phyloP scores from a whole-genome alignment of 345 rosid species.

The Eucalyptus cloeziana region DNA sequence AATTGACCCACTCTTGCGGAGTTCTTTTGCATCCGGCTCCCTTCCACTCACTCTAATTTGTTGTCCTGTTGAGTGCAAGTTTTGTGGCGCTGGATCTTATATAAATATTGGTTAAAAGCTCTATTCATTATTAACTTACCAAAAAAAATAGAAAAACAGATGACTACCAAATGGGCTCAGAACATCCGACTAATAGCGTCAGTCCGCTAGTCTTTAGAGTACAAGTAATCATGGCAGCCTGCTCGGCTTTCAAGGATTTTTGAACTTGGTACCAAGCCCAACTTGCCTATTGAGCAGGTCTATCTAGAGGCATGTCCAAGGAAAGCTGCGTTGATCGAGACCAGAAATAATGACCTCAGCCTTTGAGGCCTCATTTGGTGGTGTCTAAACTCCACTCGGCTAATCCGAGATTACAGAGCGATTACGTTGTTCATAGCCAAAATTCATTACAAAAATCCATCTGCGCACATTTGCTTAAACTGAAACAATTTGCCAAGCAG shows the following conservation, averaged over 20 bases:
- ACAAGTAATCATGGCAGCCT: too few relatives aligned
- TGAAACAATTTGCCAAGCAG: neutral
- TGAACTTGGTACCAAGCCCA: neutral
- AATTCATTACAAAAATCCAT: neutral
- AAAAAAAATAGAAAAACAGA: too few relatives aligned
- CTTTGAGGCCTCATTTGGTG: neutral
- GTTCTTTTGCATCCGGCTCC: too few relatives aligned
- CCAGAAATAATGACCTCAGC: too few relatives aligned
- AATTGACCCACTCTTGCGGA: too few relatives aligned
- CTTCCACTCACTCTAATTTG: too few relatives aligned
- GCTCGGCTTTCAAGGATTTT: neutral
- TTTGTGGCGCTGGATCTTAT: too few relatives aligned
- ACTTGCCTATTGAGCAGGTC: neutral
- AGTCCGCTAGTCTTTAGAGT: neutral
- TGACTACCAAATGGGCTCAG: too few relatives aligned
- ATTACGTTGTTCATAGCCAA: neutral
- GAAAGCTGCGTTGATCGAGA: neutral
- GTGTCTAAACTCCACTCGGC: neutral
- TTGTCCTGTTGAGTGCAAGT: too few relatives aligned
- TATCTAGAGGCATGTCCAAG: neutral
- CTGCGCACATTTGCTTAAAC: neutral
- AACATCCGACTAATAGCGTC: neutral
- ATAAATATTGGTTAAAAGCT: too few relatives aligned
- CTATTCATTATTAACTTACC: too few relatives aligned
- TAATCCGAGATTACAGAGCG: neutral